Evolutionary conservation across 495 filamentous ascomycete genomes (phyloP), one percentile per base, ranked within the genome.

Genomic region (Penicillium chermesinum): DNA sequence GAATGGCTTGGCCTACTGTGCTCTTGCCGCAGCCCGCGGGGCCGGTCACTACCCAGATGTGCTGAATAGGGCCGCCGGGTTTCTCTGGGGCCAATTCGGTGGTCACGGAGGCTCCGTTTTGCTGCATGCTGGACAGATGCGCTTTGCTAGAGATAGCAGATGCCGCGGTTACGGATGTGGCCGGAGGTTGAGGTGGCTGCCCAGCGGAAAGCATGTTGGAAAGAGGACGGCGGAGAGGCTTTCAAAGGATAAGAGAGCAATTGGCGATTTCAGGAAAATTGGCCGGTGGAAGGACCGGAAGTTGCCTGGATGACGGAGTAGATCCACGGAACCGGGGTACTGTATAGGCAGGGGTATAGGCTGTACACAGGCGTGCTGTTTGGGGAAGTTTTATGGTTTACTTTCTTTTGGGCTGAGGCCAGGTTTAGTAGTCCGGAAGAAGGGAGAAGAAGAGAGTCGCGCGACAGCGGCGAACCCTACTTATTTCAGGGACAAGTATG

Each of bases 11-110:
- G 43, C 89, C 94, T 36, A 97, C 84, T 10, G 93, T 96, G 57
- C 84, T 94, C 72, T 99, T 99, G 34, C 94, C 94, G 58, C 90
- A 96, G 12, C 94, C 94, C 14, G 94, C 91, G 13, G 94, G 94
- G 6, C 94, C 94, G 0, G 93, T 96, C n/a, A 99, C 88, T 52
- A 97, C 82, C 85, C 88, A 96, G 65, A 99, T 95, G 64, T 96
- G 90, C 52, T 87, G 87, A 50, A 82, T 65, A 13, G 61, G 53
- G 1, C 58, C 46, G 19, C 33, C 42, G 14, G 46, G 21, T n/a
- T 54, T 50, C 2, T 56, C 54, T 12, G 53, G 21, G 16, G 48
- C 50, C 52, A 61, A 52, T 43, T 54, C 40, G 14, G 55, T 60
- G 25, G 51, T 54, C 43, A 62, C 58, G 32, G 38, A 54, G 14